A percentile compares a stretch with the other conserved stretches of the same genome.
phyloP scores from a whole-genome alignment of 768 basidiomycete genomes.

The Asterophora lycoperdoides region DNA sequence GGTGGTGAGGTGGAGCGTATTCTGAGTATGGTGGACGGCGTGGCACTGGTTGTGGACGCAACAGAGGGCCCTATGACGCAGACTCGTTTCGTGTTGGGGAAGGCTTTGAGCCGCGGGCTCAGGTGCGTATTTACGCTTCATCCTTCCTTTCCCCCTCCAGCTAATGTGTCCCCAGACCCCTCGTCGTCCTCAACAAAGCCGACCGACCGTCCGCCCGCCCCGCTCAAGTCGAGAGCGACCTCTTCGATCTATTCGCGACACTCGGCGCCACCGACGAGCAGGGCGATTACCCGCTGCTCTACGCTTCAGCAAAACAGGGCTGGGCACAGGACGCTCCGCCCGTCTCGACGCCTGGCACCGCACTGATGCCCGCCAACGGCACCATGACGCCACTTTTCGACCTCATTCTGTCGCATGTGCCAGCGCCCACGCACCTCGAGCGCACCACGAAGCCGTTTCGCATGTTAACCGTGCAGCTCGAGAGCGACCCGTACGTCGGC shows the following conservation, averaged over 20 bases:
- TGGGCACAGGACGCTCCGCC: conserved; percentile 36
- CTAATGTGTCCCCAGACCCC: conserved; percentile 26
- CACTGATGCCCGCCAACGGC: conserved; percentile 7
- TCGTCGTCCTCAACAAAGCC: conserved; percentile 50
- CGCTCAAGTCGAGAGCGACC: conserved; percentile 44
- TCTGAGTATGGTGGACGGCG: conserved; percentile 58
- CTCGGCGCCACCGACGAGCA: conserved; percentile 49
- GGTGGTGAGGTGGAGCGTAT: conserved; percentile 61
- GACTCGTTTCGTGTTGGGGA: conserved; percentile 48
- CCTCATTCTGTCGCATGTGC: conserved; percentile 42
- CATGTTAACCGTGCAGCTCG: conserved; percentile 51
- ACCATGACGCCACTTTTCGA: conserved; percentile 44
- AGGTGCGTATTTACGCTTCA: conserved; percentile 25
- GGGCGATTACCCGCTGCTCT: conserved; percentile 47
- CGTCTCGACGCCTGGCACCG: conserved; percentile 12
- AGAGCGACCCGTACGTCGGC: conserved; percentile 47
- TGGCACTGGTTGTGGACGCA: conserved; percentile 55
- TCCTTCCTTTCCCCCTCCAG: background rate
- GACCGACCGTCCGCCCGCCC: conserved; percentile 42
- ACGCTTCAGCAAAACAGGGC: conserved; percentile 48
- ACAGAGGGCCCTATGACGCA: conserved; percentile 63
- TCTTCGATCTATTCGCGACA: conserved; percentile 48
- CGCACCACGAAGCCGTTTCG: conserved; percentile 36
- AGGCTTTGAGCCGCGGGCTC: conserved; percentile 40
- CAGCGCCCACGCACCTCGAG: conserved; percentile 35